Conservation (phyloP, 73 alveolate species). For the Halteria grandinella region DNA sequence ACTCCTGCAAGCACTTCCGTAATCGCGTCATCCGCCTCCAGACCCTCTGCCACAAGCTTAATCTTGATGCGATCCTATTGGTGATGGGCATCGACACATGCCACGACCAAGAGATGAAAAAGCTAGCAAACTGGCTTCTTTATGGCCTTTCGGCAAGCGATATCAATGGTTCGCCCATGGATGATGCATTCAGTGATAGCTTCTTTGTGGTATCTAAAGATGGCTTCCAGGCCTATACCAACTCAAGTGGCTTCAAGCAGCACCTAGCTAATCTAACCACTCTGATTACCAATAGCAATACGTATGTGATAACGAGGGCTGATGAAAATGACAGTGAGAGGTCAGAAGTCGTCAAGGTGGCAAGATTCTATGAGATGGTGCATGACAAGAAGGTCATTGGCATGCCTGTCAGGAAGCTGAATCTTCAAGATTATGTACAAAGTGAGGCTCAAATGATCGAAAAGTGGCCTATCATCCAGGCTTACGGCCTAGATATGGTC, state of each 20-base stretch:
- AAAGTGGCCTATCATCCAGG: constrained; percentile 77
- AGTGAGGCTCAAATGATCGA: constrained; percentile 58
- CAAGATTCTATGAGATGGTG: constrained; percentile 68
- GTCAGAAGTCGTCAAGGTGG: constrained; percentile 66
- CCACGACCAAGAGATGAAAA: constrained; percentile 70
- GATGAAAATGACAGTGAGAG: constrained; percentile 67
- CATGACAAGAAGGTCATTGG: constrained; percentile 54
- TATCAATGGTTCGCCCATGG: constrained; percentile 22
- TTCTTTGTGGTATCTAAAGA: constrained; percentile 70
- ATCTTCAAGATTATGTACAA: constrained; percentile 10
- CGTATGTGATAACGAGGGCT: constrained; percentile 48
- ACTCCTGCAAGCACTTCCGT: constrained; percentile 59
- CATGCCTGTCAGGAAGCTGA: constrained; percentile 64
- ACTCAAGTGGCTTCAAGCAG: constrained; percentile 40
- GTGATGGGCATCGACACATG: constrained; percentile 65
- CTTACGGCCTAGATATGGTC: constrained; percentile 72
- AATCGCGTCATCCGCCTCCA: constrained; percentile 67
- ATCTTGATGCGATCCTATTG: constrained; percentile 62
- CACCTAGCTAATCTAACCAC: constrained; percentile 53
- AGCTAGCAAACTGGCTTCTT: constrained; percentile 69
- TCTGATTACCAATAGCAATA: constrained; percentile 55
- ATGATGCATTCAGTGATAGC: constrained; percentile 55
- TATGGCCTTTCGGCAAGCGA: constrained; percentile 68
- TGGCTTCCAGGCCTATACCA: constrained; percentile 56
- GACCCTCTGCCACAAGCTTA: constrained; percentile 52